Percentiles rank a stretch among this genome's conserved stretches.
phyloP scores from a whole-genome alignment of 2,329 filamentous ascomycete species.

The Plectosphaerella sp. region DNA sequence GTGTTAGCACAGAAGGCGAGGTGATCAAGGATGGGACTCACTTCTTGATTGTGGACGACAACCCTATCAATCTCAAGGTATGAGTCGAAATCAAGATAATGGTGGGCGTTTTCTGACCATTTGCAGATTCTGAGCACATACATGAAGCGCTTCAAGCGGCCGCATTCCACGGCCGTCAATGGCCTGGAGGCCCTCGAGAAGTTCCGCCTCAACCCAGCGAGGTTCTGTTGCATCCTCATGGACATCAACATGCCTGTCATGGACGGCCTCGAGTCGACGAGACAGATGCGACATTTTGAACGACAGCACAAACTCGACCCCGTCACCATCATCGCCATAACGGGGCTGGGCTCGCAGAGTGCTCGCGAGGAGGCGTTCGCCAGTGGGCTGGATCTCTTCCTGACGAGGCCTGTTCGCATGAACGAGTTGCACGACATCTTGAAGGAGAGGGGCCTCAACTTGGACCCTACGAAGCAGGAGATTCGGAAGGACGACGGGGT shows the following conservation, averaged over 20 bases:
- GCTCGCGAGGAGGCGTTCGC: constrained; percentile 40
- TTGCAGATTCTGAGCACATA: constrained; percentile 26
- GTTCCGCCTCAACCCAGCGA: constrained; percentile 5
- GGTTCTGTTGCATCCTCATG: constrained; percentile 13
- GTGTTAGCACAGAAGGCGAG: no score
- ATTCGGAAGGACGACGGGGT: no score
- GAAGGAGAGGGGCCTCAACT: constrained; percentile 2
- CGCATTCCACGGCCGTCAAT: constrained; percentile 32
- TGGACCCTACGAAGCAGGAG: not conserved
- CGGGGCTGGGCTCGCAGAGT: constrained; percentile 34
- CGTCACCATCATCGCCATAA: constrained; percentile 38
- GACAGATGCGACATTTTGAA: constrained; percentile 35
- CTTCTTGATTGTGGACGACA: constrained; percentile 29
- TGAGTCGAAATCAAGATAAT: not conserved
- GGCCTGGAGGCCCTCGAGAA: constrained; percentile 35
- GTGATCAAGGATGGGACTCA: constrained; percentile 5
- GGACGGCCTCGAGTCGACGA: constrained; percentile 34
- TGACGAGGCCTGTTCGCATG: constrained; percentile 39
- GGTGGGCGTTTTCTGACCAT: not conserved
- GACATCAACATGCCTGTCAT: constrained; percentile 43
- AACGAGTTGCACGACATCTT: constrained; percentile 20
- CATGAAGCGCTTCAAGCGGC: constrained; percentile 28
- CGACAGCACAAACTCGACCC: constrained; percentile 28
- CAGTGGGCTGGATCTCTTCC: constrained; percentile 38
- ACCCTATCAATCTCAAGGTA: constrained; percentile 26